phyloP scores from a whole-genome alignment of 2,329 filamentous ascomycete genomes.

The Clonostachys byssicola region DNA sequence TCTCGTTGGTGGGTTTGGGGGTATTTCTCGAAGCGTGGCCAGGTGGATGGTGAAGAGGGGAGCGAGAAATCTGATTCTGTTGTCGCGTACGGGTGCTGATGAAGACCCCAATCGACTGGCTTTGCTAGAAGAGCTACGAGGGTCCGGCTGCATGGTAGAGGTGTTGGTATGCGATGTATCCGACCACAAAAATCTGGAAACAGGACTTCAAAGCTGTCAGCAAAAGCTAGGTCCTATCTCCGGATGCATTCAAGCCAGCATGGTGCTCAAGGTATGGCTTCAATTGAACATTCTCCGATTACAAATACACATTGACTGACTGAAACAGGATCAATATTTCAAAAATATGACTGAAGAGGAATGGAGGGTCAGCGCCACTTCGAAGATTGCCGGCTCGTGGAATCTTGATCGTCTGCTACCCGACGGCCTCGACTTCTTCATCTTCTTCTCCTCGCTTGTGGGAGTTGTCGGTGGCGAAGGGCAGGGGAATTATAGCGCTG shows the following conservation, averaged over 20 bases:
- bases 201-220: background rate
- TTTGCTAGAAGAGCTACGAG: slow-evolving; percentile 16
- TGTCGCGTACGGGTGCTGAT: background rate
- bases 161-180: slow-evolving; percentile 13
- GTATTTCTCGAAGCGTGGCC: slow-evolving; percentile 9
- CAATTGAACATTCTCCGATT: background rate
- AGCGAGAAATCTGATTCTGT: slow-evolving; percentile 7
- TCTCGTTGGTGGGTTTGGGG: slow-evolving; percentile 11
- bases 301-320: background rate
- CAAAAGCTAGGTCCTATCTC: slow-evolving; percentile 17
- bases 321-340: slow-evolving; percentile 12
- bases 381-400: slow-evolving; percentile 20
- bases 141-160: slow-evolving; percentile 12
- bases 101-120: slow-evolving; percentile 8
- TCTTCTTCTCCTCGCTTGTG: slow-evolving; percentile 19
- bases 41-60: slow-evolving; percentile 8
- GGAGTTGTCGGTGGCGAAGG: slow-evolving; percentile 12
- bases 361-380: slow-evolving; percentile 14
- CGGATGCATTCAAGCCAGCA: slow-evolving; percentile 31
- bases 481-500: slow-evolving; percentile 36
- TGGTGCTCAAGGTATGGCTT: slow-evolving; percentile 19
- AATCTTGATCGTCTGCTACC: slow-evolving; percentile 19
- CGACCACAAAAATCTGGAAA: background rate
- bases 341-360: slow-evolving; percentile 15
- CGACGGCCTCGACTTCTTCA: slow-evolving; percentile 19